Evolutionary conservation across 2,329 filamentous ascomycete genomes (phyloP), one percentile per base, ranked within the genome.

Genomic region (Purpureocillium lavendulum): DNA sequence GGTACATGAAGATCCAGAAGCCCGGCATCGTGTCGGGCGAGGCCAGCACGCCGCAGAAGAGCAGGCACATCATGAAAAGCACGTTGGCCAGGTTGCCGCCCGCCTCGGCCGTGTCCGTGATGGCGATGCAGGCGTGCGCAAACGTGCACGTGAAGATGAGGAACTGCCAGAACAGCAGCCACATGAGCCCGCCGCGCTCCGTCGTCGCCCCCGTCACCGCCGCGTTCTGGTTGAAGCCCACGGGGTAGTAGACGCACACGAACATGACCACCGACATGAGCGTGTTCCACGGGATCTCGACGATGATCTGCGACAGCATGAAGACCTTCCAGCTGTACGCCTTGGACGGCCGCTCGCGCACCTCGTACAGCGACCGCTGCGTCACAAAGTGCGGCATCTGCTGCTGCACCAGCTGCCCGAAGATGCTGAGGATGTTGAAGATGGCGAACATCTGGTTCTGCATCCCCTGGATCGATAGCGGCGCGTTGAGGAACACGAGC

Each of bases 1-100:
- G 72, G 58, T 84, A 84, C 74, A 84, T 80, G 63, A 80, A 83
- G 49, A 78, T 77, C 83, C 83, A 87, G 67, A 86, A 85, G 3
- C 72, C 65, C 0, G 82, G 82, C 33, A 87, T 69, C 1, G 63
- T 58, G 0, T 57, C 50, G 0, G 80, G 79, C 2, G 66, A 58
- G 1, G 77, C 77, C 42, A 87, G 66, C 18, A 87, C 77, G 43
- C 60, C 65, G 47, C 77, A 81, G 69, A 85, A 86, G 45, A 81
- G 68, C 15, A 86, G 62, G 21, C 67, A 73, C 40, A 86, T 61
- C 39, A 75, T 74, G 62, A 85, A 84, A 48, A 80, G 56, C 32
- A 85, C 54, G 35, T 82, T 80, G 37, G 79, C 80, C 36, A 87
- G 62, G 52, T 82, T 82, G n/a, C 77, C 80, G 28, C 73, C 82